Base-by-base conservation (phyloP, 1,139 yeast genomes). In the Pichia terricola region DNA sequence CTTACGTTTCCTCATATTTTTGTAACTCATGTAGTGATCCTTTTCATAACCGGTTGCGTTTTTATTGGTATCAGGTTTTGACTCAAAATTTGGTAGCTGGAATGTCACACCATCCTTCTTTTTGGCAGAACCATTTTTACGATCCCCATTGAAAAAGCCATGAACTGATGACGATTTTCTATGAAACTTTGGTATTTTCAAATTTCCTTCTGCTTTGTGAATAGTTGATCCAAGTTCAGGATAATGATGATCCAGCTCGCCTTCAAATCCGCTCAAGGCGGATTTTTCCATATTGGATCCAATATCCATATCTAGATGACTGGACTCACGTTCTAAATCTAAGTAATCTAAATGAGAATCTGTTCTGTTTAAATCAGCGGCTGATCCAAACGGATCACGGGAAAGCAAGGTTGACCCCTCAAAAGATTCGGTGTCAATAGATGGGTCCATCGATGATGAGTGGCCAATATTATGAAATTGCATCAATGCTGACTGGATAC, bases 401-500 rank as follows among this genome's bases (percentile, higher is more conserved):
- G 33, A 8, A 32, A n/a, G 10, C 8, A 31, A 26, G 3, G 42
- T 34, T 25, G 44, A 27, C 25, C 43, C 49, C 8, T 43, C 38
- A n/a, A 36, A 26, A 16, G 41, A 34, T 31, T 35, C 37, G 4
- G 40, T 28, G 16, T 36, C 11, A 9, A n/a, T 16, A n/a, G 49
- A 33, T 11, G 45, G 45, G 7, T 40, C 38, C 38, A 47, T 35
- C 16, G 16, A 7, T 22, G 35, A 34, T 30, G 32, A 10, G 9
- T 7, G 9, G n/a, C 45, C 49, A 2, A 55, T 51, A 37, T 56
- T 56, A 44, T 86, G 85, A 44, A 87, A 68, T 52, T 79, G 75
- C 50, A 87, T 68, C 50, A 87, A 67, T 2, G 89, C 77, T 0
- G 95, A 84, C 34, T 87, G 70, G 22, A 87, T 89, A 58, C 96